These are phyloP conservation scores for Immersiella caudata DNA, from an alignment of 495 filamentous ascomycete genomes.

Conservation along the genomic window DNA sequence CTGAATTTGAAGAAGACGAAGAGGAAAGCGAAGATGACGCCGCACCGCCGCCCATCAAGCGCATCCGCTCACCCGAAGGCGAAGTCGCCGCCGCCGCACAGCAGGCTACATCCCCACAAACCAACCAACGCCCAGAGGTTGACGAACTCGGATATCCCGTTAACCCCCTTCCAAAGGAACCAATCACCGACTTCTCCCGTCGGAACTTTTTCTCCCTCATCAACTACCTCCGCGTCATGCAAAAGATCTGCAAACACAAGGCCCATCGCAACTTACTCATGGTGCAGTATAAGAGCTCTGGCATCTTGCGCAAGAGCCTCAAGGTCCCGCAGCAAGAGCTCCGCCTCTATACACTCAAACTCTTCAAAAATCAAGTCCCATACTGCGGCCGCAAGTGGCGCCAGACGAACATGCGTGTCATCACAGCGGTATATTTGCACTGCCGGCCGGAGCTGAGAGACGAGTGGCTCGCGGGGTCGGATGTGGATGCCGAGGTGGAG, in stretches of 20 bases:
- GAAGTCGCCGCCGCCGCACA: slow-evolving; percentile 11
- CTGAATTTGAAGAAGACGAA: slow-evolving; percentile 37
- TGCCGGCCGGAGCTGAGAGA: slow-evolving; percentile 90
- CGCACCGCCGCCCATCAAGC: slow-evolving; percentile 76
- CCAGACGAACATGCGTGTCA: slow-evolving; percentile 97
- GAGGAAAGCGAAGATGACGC: slow-evolving; percentile 69
- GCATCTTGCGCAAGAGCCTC: slow-evolving; percentile 83
- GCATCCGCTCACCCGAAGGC: slow-evolving; percentile 50
- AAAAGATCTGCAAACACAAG: slow-evolving; percentile 94
- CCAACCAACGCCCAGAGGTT: slow-evolving; percentile 70
- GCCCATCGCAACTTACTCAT: slow-evolving; percentile 91
- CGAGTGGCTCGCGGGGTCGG: slow-evolving; percentile 90
- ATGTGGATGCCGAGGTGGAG: slow-evolving; percentile 90
- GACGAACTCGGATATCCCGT: slow-evolving; percentile 84
- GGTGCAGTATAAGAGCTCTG: slow-evolving; percentile 90
- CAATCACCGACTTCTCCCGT: slow-evolving; percentile 87
- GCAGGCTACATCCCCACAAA: slow-evolving; percentile 39
- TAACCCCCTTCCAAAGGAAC: slow-evolving; percentile 65
- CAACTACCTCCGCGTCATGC: slow-evolving; percentile 92
- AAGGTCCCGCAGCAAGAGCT: slow-evolving; percentile 87
- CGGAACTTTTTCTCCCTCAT: slow-evolving; percentile 93
- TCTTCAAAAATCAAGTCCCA: slow-evolving; percentile 97
- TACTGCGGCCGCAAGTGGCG: slow-evolving; percentile 99
- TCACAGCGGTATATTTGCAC: slow-evolving; percentile 93
- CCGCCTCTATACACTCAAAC: slow-evolving; percentile 91